These are phyloP conservation scores for Mrakia frigida DNA, from an alignment of 768 basidiomycete species.

Conservation along the genomic window DNA sequence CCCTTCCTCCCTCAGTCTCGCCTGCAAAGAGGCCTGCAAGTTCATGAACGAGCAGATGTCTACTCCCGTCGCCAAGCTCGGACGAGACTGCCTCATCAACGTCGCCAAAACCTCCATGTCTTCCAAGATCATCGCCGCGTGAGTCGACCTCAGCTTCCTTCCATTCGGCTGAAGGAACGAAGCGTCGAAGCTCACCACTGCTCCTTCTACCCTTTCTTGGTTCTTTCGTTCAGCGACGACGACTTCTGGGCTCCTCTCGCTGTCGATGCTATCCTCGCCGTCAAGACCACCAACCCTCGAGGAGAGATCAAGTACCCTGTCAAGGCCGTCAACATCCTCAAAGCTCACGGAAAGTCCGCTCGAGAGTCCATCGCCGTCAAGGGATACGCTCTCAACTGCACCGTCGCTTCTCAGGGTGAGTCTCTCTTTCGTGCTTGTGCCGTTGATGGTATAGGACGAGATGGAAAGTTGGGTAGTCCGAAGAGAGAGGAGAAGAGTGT, in stretches of 20 bases:
- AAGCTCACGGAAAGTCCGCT: conserved; percentile 93
- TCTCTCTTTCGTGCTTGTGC: neutral
- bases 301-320: conserved; percentile 99
- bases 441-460: neutral
- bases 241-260: conserved; percentile 98
- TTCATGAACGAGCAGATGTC: conserved; percentile 97
- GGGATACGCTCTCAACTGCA: conserved; percentile 97
- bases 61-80: conserved; percentile 87
- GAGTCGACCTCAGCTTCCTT: conserved; percentile 45
- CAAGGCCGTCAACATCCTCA: conserved; percentile 96
- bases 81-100: conserved; percentile 85
- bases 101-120: conserved; percentile 98
- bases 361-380: conserved; percentile 90
- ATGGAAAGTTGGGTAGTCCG: neutral
- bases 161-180: neutral
- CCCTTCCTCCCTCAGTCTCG: conserved; percentile 50
- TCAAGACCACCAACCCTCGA: conserved; percentile 84
- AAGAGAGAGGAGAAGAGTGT: no score
- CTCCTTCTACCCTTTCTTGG: neutral
- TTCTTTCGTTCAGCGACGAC: conserved; percentile 67
- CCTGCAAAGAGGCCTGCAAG: conserved; percentile 93
- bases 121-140: conserved; percentile 97
- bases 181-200: neutral
- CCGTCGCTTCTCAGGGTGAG: conserved; percentile 94
- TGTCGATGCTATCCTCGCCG: conserved; percentile 96